Percentiles rank a stretch among this genome's conserved stretches.
Evolutionary conservation across 129 eudicot genomes (phyloP).

Genomic region (Tanacetum coccineum): DNA sequence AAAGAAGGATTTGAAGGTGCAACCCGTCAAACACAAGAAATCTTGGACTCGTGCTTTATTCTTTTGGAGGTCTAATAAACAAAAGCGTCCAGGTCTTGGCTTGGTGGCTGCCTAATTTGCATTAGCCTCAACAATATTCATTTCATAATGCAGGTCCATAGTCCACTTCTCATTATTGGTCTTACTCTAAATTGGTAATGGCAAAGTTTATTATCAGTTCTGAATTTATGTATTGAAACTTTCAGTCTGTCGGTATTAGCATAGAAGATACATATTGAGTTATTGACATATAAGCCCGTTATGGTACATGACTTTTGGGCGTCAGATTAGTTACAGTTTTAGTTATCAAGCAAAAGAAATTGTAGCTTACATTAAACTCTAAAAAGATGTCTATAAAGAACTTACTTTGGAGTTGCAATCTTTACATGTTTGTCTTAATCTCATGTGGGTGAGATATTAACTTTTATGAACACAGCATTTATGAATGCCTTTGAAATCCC

Average conservation of each 20-base stretch:
- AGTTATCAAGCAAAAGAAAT: background rate
- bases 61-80: conserved; percentile 57
- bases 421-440: too few relatives aligned
- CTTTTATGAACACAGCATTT: too few relatives aligned
- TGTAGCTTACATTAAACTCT: background rate
- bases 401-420: too few relatives aligned
- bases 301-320: background rate
- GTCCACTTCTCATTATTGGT: background rate
- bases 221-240: background rate
- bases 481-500: too few relatives aligned
- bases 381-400: background rate
- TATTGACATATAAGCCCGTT: conserved; percentile 1
- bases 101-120: conserved; percentile 29
- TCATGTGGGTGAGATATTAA: too few relatives aligned
- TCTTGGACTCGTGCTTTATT: conserved; percentile 55
- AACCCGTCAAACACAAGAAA: conserved; percentile 67
- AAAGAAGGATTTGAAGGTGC: conserved; percentile 53
- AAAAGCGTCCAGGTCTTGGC: conserved; percentile 45
- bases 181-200: conserved; percentile 1
- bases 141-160: background rate
- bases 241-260: background rate
- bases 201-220: background rate
- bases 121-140: background rate
- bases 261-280: background rate
- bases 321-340: background rate